Base-by-base conservation (phyloP, 2,329 filamentous ascomycete species). In the Mycosphaerella arachidis region DNA sequence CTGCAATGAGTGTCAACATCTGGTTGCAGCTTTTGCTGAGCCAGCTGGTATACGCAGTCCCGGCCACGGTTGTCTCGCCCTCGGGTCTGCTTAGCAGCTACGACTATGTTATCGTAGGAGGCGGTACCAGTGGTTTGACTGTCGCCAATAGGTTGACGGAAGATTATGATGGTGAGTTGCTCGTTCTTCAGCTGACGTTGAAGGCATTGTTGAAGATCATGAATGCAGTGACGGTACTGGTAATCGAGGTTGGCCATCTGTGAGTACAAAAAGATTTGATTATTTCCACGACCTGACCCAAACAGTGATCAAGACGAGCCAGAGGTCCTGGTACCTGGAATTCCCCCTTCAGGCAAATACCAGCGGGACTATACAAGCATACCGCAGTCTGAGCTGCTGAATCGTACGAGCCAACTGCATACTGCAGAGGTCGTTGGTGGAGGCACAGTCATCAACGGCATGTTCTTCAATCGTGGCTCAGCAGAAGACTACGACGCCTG, bases 401-500 rank as follows among this genome's bases (percentile, higher is more conserved):
- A 48, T 24, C 31, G 48, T 4, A 54, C 50, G 4, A 53, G 35
- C 13, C 48, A 54, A 37, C 48, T 60, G 4, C 45, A 54, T 35
- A 45, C 75, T 77, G 29, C 77, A 67, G 60, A 61, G 66, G 55
- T 73, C 3, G 68, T 75, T 29, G 57, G 57, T 9, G 58, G 58
- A 4, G 66, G 69, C 13, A 73, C 69, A 18, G 64, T 72, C 7
- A 67, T 75, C 54, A 74, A 74, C 51, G 69, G 67, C 29, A 70
- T 71, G 65, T 66, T 70, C 27, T 73, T 65, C 63, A 70, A 70
- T 55, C 67, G 71, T n/a, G 73, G 69, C 2, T 67, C 67, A 6
- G 68, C 63, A 40, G 66, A 56, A 2, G 73, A 74, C 60, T 74
- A 75, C 48, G 69, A 76, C 62, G 72, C 66, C 8, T 78, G 75